phyloP scores from a whole-genome alignment of 805 yeast species.

The Komagataella populi region DNA sequence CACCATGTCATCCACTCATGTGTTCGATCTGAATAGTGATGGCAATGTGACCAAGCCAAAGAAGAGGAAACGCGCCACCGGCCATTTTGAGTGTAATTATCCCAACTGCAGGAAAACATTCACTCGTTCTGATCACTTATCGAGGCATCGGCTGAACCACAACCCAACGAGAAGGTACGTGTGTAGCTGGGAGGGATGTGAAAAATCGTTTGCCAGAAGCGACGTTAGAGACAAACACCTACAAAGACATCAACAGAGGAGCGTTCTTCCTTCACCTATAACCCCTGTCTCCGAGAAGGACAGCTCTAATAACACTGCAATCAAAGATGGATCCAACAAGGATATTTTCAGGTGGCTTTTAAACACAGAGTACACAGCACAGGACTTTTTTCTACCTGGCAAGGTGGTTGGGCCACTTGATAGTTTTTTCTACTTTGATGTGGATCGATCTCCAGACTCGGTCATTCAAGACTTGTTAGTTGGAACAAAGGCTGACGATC shows the following conservation, averaged over 20 bases:
- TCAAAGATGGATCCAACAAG: neutral
- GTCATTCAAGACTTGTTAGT: neutral
- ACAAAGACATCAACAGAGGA: slow-evolving; percentile 15
- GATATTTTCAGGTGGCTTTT: neutral
- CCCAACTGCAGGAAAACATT: slow-evolving; percentile 40
- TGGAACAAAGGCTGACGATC: neutral
- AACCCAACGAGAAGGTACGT: slow-evolving; percentile 29
- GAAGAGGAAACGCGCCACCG: neutral
- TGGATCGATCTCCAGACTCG: neutral
- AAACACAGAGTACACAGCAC: neutral
- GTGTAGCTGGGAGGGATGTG: slow-evolving; percentile 31
- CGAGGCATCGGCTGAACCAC: slow-evolving; percentile 44
- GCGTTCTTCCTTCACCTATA: neutral
- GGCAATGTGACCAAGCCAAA: neutral
- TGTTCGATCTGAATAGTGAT: neutral
- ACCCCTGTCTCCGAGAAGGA: neutral
- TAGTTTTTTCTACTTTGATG: neutral
- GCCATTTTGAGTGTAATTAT: slow-evolving; percentile 20
- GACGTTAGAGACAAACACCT: slow-evolving; percentile 34
- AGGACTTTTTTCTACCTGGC: neutral
- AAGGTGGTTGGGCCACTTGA: neutral
- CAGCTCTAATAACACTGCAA: neutral
- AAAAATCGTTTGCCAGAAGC: slow-evolving; percentile 36
- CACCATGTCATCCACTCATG: neutral
- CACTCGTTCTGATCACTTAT: slow-evolving; percentile 43